Percentiles rank a stretch among this genome's conserved stretches.
Conservation (phyloP, 371 early-diverging fungal species). For the Smittium mucronatum region DNA sequence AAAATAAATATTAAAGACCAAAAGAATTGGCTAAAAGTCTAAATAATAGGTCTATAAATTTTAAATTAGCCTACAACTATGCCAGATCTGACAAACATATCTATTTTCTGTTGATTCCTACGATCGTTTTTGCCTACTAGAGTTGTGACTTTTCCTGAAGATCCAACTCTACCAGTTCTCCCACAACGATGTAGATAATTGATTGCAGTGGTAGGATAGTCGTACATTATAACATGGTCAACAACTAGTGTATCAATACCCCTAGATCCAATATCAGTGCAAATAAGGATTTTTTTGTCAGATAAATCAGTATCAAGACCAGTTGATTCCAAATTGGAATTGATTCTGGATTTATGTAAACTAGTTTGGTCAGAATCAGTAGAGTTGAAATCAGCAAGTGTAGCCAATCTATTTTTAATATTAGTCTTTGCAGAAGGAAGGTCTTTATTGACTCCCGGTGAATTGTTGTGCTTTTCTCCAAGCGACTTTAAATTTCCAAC, state of each 20-base stretch:
- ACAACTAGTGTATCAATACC: conserved; percentile 87
- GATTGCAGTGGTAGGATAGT: conserved; percentile 82
- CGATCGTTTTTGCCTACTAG: conserved; percentile 65
- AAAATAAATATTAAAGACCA: too few relatives aligned
- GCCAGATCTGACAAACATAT: conserved; percentile 41
- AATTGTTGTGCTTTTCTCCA: conserved; percentile 21
- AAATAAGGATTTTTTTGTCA: conserved; percentile 44
- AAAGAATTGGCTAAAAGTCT: too few relatives aligned
- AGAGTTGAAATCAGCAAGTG: not conserved
- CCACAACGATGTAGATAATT: conserved; percentile 96
- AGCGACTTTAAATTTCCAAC: conserved; percentile 10
- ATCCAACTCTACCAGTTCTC: conserved; percentile 84
- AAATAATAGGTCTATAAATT: too few relatives aligned
- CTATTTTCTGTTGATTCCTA: conserved; percentile 63
- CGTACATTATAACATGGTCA: conserved; percentile 85
- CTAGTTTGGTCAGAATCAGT: not conserved
- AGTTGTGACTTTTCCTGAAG: conserved; percentile 70
- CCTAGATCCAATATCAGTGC: conserved; percentile 89
- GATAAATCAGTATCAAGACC: not conserved
- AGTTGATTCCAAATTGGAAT: not conserved
- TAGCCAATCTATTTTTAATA: not conserved
- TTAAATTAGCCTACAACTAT: conserved; percentile 18
- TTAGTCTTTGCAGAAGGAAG: not conserved
- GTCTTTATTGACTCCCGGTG: not conserved
- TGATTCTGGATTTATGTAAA: not conserved